Evolutionary conservation across 768 basidiomycete genomes (phyloP).

Genomic region (Bullera alba): DNA sequence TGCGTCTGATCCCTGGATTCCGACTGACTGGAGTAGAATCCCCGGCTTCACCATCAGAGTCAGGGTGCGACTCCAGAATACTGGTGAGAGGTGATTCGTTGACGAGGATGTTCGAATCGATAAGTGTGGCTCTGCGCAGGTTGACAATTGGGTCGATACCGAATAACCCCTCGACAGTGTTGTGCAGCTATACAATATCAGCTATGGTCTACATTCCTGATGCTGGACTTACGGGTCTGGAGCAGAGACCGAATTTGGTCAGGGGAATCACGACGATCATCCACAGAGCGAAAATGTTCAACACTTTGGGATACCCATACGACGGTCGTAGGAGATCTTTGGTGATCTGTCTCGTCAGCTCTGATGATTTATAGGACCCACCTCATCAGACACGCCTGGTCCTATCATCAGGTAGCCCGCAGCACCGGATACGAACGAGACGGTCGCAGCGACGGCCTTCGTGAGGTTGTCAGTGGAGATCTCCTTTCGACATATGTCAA

Average conservation of each 20-base stretch:
- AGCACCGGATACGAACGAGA: conserved; percentile 60
- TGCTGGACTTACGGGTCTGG: conserved; percentile 60
- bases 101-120: no score
- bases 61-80: no score
- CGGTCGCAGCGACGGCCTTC: conserved; percentile 57
- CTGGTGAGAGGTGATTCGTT: no score
- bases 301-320: conserved; percentile 60
- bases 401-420: conserved; percentile 93
- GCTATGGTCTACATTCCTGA: no score
- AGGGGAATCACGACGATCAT: conserved; percentile 55
- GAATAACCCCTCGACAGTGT: neutral
- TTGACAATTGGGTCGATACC: neutral
- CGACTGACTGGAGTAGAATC: no score
- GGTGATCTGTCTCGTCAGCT: conserved; percentile 57
- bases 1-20: no score
- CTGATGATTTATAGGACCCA: conserved; percentile 40
- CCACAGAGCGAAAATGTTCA: conserved; percentile 75
- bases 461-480: neutral
- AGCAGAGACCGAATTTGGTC: conserved; percentile 79
- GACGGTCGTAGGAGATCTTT: conserved; percentile 59
- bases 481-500: conserved; percentile 12
- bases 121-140: no score
- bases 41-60: no score
- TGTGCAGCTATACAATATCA: neutral
- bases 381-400: conserved; percentile 68